Conservation (phyloP, 192 early-diverging fungal species). For the Funneliformis geosporum region DNA sequence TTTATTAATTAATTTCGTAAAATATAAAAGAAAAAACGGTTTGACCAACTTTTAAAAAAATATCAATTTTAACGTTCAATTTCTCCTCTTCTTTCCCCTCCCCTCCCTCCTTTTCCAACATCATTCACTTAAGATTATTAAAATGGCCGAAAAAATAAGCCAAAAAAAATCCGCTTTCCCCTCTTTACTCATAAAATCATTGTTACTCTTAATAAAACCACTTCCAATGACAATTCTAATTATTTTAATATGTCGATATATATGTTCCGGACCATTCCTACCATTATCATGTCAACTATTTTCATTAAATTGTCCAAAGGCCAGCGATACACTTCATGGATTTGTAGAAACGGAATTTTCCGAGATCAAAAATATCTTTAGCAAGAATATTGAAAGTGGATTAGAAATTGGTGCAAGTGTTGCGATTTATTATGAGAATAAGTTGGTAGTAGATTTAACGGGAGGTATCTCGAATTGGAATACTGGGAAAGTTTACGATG, state of each 20-base stretch:
- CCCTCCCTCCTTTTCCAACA: no score
- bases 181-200: neutral
- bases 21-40: no score
- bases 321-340: neutral
- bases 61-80: no score
- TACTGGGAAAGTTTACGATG: conserved; percentile 43
- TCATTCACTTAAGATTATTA: no score
- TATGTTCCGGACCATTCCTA: conserved; percentile 15
- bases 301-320: neutral
- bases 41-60: no score
- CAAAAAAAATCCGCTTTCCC: neutral
- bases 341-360: conserved; percentile 11
- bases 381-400: conserved; percentile 24
- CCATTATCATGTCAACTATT: conserved; percentile 27
- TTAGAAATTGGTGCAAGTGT: conserved; percentile 54
- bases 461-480: conserved; percentile 59
- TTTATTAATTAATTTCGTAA: no score
- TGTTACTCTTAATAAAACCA: neutral
- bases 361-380: conserved; percentile 8
- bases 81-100: no score
- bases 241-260: conserved; percentile 3
- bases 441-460: conserved; percentile 58
- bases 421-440: conserved; percentile 49
- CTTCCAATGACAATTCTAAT: neutral
- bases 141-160: neutral